Conservation (phyloP, 2,329 filamentous ascomycete species). For the Colletotrichum liriopes region DNA sequence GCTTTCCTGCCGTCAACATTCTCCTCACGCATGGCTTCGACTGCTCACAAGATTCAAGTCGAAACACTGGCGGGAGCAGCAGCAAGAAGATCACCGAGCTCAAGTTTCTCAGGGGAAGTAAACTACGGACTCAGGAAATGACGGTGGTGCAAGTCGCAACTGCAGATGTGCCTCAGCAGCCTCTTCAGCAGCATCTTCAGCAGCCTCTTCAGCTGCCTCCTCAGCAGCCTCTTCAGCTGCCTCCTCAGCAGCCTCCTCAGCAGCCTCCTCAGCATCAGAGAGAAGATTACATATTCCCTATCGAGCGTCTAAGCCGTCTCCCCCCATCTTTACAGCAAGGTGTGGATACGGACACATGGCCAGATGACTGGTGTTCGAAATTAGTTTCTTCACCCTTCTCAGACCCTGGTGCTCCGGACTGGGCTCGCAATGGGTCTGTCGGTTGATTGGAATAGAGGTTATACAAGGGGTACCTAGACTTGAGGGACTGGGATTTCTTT, state of each 20-base stretch:
- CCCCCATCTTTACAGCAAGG: neutral
- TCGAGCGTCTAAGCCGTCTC: neutral
- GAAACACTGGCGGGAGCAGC: neutral
- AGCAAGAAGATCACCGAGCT: neutral
- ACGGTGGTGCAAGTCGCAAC: neutral
- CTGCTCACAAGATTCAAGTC: neutral
- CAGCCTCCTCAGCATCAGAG: too few species aligned
- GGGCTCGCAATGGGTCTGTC: neutral
- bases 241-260: too few species aligned
- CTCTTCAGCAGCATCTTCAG: too few species aligned
- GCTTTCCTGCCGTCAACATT: constrained; percentile 49
- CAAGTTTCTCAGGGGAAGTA: neutral
- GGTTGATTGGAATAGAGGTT: neutral
- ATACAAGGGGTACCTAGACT: neutral
- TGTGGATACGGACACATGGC: too few species aligned
- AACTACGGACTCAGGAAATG: neutral
- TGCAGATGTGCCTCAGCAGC: neutral
- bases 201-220: too few species aligned
- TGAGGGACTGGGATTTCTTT: neutral
- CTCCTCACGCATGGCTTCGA: constrained; percentile 4
- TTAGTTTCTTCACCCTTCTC: neutral
- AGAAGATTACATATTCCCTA: neutral
- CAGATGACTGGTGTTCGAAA: neutral
- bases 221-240: too few species aligned
- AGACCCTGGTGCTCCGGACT: neutral